Evolutionary conservation across 2,329 filamentous ascomycete species (phyloP).

Genomic region (Ceratocystis alfenasii): DNA sequence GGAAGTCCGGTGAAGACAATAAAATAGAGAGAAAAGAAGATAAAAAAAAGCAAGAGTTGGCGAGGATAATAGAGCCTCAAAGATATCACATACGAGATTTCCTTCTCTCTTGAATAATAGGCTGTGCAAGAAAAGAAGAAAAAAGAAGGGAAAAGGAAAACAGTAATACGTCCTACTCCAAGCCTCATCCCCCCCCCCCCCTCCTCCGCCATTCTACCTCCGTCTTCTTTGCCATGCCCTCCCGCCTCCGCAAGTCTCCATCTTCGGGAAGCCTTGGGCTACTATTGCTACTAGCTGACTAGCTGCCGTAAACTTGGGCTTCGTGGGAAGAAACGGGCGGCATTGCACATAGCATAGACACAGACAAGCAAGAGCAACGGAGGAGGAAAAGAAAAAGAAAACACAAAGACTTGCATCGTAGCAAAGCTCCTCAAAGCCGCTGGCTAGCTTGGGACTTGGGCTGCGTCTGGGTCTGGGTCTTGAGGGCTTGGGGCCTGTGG

Average conservation of each 20-base stretch:
- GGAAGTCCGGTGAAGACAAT: background rate
- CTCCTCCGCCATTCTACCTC: background rate
- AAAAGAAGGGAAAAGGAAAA: background rate
- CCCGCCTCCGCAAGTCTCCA: background rate
- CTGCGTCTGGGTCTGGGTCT: no score
- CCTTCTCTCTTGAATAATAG: background rate
- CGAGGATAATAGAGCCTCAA: background rate
- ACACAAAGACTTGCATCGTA: constrained; percentile 8
- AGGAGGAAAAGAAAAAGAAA: background rate
- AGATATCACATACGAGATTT: background rate
- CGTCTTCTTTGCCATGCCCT: background rate
- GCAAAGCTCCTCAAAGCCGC: background rate
- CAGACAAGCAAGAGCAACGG: background rate
- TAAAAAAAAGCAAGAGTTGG: constrained; percentile 3
- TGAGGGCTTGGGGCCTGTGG: no score
- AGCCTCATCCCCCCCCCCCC: background rate
- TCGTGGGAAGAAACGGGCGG: background rate
- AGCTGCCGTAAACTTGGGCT: background rate
- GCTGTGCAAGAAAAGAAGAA: background rate
- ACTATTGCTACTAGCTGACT: constrained; percentile 5
- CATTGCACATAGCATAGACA: background rate
- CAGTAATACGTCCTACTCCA: background rate
- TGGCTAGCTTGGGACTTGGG: background rate
- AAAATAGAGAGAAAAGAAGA: background rate
- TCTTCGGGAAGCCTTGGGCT: constrained; percentile 5